These are phyloP conservation scores for Quercus phellos DNA, from an alignment of 331 rosid genomes.

Conservation along the genomic window DNA sequence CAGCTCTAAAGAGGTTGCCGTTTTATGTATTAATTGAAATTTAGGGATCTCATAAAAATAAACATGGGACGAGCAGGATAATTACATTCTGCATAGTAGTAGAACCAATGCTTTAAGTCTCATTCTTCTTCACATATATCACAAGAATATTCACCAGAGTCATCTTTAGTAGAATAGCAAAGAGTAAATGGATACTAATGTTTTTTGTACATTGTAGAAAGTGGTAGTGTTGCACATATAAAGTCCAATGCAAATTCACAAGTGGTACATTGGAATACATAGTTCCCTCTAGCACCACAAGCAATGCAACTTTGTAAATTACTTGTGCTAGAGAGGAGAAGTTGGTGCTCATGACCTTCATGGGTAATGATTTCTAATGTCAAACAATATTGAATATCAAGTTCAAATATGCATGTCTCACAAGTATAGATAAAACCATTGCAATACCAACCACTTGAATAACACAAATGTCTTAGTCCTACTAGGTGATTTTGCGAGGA, in stretches of 20 bases:
- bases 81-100: no score
- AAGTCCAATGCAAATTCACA: background rate
- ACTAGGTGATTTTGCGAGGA: background rate
- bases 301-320: background rate
- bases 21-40: background rate
- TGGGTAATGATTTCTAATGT: background rate
- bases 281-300: no score
- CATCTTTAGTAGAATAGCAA: no score
- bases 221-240: background rate
- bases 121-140: no score
- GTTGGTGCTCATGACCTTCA: background rate
- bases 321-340: background rate
- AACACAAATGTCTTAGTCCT: background rate
- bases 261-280: background rate
- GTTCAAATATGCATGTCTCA: background rate
- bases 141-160: no score
- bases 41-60: background rate
- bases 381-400: background rate
- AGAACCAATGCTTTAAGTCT: no score
- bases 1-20: background rate
- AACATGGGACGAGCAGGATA: background rate
- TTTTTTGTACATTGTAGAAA: no score
- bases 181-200: no score
- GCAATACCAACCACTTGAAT: background rate
- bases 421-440: background rate